phyloP scores from a whole-genome alignment of 73 alveolate species.

The Tetrahymena malaccensis region DNA sequence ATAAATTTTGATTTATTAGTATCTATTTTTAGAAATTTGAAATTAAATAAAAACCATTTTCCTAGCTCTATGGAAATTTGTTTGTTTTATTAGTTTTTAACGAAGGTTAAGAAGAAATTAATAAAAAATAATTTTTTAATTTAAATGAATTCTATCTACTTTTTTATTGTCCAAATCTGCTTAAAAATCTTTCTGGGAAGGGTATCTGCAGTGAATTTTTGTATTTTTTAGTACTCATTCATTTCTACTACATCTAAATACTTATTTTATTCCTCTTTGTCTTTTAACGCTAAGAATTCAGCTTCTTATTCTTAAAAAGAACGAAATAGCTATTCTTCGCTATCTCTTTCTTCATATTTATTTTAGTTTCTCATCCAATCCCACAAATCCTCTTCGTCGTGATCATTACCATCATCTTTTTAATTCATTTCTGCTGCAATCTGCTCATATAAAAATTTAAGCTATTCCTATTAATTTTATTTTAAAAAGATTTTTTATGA shows the following conservation, averaged over 20 bases:
- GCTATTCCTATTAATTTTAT: neutral
- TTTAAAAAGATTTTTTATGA: neutral
- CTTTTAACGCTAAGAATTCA: neutral
- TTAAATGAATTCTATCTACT: neutral
- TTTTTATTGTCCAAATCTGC: neutral
- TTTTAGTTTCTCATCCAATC: neutral
- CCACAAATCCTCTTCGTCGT: neutral
- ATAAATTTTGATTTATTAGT: neutral
- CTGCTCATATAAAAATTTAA: neutral
- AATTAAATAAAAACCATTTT: no score
- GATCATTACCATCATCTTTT: neutral
- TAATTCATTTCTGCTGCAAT: neutral
- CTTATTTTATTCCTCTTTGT: neutral
- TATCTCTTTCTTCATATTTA: neutral
- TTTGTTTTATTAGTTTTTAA: no score
- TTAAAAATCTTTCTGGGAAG: neutral
- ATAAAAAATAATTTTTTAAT: neutral
- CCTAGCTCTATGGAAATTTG: no score
- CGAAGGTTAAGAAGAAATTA: no score
- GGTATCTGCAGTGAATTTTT: neutral
- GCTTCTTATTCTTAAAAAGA: neutral
- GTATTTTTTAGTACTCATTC: neutral
- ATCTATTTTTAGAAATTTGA: no score
- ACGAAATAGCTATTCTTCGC: neutral
- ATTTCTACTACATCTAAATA: neutral